phyloP scores from a whole-genome alignment of 2,329 filamentous ascomycete genomes.

The Clonostachys byssicola region DNA sequence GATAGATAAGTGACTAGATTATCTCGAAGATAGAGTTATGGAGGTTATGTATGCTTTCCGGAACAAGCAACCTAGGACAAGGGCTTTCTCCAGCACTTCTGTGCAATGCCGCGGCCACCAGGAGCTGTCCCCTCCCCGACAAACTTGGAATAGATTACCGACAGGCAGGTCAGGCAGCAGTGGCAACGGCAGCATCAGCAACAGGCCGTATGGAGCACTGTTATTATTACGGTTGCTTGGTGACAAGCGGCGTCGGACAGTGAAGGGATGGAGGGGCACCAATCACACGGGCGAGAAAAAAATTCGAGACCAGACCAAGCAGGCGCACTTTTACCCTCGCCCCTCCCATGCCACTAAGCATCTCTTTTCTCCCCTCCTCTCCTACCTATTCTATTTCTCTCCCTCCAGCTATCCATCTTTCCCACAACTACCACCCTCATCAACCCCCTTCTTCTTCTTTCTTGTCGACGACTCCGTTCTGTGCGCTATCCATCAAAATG shows the following conservation, averaged over 20 bases:
- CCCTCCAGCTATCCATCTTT: constrained; percentile 5
- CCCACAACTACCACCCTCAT: constrained; percentile 8
- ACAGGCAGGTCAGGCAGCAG: too few relatives aligned
- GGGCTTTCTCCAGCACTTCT: too few relatives aligned
- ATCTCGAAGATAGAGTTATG: too few relatives aligned
- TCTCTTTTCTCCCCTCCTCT: constrained; percentile 4
- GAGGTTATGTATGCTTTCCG: too few relatives aligned
- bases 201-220: too few relatives aligned
- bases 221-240: too few relatives aligned
- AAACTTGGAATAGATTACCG: too few relatives aligned
- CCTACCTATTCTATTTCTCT: constrained; percentile 8
- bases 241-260: constrained; percentile 62
- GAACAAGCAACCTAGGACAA: too few relatives aligned
- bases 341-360: constrained; percentile 4
- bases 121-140: too few relatives aligned
- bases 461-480: constrained; percentile 19
- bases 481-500: constrained; percentile 47
- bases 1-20: too few relatives aligned
- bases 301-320: constrained; percentile 26
- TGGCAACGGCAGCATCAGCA: too few relatives aligned
- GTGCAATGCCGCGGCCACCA: too few relatives aligned
- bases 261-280: constrained; percentile 15
- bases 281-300: constrained; percentile 31
- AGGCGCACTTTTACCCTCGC: constrained; percentile 23
- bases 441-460: constrained; percentile 15